Percentiles rank a stretch among this genome's conserved stretches.
phyloP scores from a whole-genome alignment of 2,329 filamentous ascomycete genomes.

The Monilinia aucupariae region DNA sequence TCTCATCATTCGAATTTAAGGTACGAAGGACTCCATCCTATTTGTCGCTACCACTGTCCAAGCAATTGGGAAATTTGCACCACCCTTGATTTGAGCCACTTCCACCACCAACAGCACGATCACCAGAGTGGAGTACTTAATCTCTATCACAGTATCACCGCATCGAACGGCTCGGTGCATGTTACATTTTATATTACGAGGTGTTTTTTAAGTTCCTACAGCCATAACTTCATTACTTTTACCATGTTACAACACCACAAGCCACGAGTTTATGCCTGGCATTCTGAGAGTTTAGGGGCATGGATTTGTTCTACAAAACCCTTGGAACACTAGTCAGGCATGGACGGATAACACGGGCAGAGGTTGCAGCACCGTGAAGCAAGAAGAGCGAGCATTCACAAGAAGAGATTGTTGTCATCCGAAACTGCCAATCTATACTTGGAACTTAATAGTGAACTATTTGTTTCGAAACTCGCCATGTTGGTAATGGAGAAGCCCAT shows the following conservation, averaged over 20 bases:
- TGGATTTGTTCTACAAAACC: background rate
- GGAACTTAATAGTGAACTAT: background rate
- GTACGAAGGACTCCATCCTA: background rate
- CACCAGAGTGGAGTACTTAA: background rate
- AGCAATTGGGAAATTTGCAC: conserved; percentile 10
- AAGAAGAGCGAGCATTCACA: background rate
- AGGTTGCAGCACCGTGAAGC: background rate
- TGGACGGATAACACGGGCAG: background rate
- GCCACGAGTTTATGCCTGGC: background rate
- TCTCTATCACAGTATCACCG: background rate
- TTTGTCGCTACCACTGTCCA: conserved; percentile 1
- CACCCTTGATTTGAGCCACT: background rate
- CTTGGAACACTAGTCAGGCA: background rate
- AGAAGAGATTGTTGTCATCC: conserved; percentile 7
- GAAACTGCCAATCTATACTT: background rate
- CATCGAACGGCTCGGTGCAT: background rate
- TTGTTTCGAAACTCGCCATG: conserved; percentile 8
- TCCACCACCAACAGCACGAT: background rate
- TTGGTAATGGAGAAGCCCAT: background rate
- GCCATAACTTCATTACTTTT: background rate
- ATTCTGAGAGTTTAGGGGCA: background rate
- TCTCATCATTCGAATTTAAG: background rate
- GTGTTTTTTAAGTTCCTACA: background rate
- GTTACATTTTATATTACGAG: background rate
- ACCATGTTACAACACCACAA: background rate